phyloP scores from a whole-genome alignment of 129 eudicot genomes.

The Artemisia argyi region DNA sequence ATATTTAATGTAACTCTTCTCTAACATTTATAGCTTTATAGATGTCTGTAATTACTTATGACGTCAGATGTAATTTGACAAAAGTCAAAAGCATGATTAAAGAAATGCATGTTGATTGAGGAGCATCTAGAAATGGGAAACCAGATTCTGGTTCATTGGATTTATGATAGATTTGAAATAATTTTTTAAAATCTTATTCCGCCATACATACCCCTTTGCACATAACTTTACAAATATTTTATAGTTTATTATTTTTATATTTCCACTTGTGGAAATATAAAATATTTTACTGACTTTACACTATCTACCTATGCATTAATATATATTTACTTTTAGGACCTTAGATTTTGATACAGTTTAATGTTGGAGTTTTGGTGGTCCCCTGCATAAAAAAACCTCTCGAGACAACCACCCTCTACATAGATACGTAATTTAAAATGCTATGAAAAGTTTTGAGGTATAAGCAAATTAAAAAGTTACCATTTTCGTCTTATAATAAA shows the following conservation, averaged over 20 bases:
- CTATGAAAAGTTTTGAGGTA: too few relatives aligned
- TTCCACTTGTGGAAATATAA: slow-evolving; percentile 13
- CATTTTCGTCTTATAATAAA: too few relatives aligned
- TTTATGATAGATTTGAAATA: slow-evolving; percentile 23
- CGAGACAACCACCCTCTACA: too few relatives aligned
- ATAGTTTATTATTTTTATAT: neutral
- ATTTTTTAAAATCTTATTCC: slow-evolving; percentile 13
- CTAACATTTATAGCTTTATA: too few relatives aligned
- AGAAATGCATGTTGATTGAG: slow-evolving; percentile 18
- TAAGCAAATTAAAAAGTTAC: too few relatives aligned
- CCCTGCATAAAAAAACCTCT: too few relatives aligned
- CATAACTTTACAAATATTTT: slow-evolving; percentile 19
- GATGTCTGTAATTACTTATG: too few relatives aligned
- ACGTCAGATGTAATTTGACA: too few relatives aligned
- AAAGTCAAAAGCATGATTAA: neutral
- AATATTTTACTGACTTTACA: neutral
- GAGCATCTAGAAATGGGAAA: slow-evolving; percentile 27
- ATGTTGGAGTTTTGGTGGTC: too few relatives aligned
- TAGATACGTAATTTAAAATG: too few relatives aligned
- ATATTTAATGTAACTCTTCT: too few relatives aligned
- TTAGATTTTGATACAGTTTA: slow-evolving; percentile 5
- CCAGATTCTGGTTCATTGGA: slow-evolving; percentile 16
- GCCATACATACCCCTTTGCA: slow-evolving; percentile 29
- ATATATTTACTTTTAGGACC: slow-evolving; percentile 10
- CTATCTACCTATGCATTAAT: neutral